Percentiles rank a stretch among this genome's conserved stretches.
Conservation (phyloP, 164 flowering plant genomes). For the Aristolochia contorta region DNA sequence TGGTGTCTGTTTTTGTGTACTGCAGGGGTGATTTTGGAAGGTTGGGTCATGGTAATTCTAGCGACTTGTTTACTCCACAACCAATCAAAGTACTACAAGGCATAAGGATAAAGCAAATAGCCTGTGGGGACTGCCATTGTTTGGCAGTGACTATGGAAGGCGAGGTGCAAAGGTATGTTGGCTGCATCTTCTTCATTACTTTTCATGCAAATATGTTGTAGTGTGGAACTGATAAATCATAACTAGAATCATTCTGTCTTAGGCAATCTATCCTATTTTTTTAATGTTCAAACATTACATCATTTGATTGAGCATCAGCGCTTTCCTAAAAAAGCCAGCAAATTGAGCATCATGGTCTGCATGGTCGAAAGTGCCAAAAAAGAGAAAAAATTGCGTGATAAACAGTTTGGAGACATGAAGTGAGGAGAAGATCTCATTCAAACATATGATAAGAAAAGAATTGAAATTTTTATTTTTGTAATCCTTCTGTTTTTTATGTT, state of each 20-base stretch:
- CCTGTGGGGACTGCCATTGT: slow-evolving; percentile 98
- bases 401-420: neutral
- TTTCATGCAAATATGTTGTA: too few species aligned
- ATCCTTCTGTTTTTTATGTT: neutral
- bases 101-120: slow-evolving; percentile 74
- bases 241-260: too few species aligned
- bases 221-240: too few species aligned
- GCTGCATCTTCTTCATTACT: neutral
- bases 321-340: too few species aligned
- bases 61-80: slow-evolving; percentile 81
- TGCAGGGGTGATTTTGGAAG: slow-evolving; percentile 99
- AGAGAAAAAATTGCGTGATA: neutral
- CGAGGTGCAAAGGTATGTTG: slow-evolving; percentile 71
- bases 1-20: neutral
- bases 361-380: too few species aligned
- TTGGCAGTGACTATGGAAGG: slow-evolving; percentile 91
- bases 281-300: too few species aligned
- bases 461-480: too few species aligned
- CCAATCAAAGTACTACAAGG: slow-evolving; percentile 81
- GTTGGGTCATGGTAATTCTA: slow-evolving; percentile 95
- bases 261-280: too few species aligned
- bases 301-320: too few species aligned
- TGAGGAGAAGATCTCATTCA: too few species aligned
- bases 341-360: too few species aligned
- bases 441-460: too few species aligned